Conservation (phyloP, 345 rosid genomes). For the Aegle marmelos region DNA sequence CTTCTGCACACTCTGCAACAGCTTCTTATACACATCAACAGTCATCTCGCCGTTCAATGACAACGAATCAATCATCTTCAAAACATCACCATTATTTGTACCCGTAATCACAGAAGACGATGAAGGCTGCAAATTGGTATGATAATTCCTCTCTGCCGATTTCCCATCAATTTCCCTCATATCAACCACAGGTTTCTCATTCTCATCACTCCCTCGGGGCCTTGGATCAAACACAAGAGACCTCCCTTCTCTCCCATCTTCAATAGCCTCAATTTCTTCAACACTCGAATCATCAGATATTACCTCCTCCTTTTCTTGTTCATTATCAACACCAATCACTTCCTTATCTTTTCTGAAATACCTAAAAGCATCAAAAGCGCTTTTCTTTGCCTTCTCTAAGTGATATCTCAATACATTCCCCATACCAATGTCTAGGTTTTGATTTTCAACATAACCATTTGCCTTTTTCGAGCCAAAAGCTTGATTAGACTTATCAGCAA, state of each 20-base stretch:
- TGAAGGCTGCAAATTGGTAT: constrained; percentile 25
- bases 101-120: constrained; percentile 36
- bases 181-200: not conserved
- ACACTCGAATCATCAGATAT: constrained; percentile 55
- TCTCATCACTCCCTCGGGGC: not conserved
- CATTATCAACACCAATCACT: constrained; percentile 44
- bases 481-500: constrained; percentile 7
- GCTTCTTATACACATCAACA: constrained; percentile 61
- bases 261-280: constrained; percentile 44
- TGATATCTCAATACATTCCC: constrained; percentile 30
- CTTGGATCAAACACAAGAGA: constrained; percentile 22
- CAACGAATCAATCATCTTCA: constrained; percentile 38
- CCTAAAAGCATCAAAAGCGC: constrained; percentile 45
- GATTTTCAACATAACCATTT: constrained; percentile 19
- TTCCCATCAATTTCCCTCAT: constrained; percentile 29
- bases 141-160: constrained; percentile 29
- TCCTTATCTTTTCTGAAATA: constrained; percentile 31
- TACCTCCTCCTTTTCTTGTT: constrained; percentile 24
- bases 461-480: constrained; percentile 15
- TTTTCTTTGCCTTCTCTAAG: constrained; percentile 35
- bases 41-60: constrained; percentile 31
- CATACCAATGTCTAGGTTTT: constrained; percentile 22
- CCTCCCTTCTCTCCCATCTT: constrained; percentile 29
- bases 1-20: constrained; percentile 53
- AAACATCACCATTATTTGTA: constrained; percentile 36